A percentile compares a stretch with the other conserved stretches of the same genome.
Conservation (phyloP, 805 yeast genomes). For the Metschnikowia koreensis region DNA sequence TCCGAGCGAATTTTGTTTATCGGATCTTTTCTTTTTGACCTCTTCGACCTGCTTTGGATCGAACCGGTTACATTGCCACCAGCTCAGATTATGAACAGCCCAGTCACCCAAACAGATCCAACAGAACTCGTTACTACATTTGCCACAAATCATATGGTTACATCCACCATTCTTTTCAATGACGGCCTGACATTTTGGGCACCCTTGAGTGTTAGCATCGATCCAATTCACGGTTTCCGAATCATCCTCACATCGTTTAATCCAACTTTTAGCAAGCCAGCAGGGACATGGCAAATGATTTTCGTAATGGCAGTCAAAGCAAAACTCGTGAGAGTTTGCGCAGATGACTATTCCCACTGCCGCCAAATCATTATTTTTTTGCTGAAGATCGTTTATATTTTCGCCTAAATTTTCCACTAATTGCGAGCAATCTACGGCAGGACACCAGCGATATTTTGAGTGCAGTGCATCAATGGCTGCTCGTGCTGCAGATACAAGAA, state of each 20-base stretch:
- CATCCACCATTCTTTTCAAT: conserved; percentile 97
- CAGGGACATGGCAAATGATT: conserved; percentile 89
- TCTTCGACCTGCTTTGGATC: conserved; percentile 35
- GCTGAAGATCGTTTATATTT: conserved; percentile 12
- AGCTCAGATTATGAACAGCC: conserved; percentile 62
- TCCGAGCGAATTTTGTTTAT: conserved; percentile 49
- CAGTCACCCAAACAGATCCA: conserved; percentile 88
- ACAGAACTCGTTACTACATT: conserved; percentile 79
- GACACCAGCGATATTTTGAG: conserved; percentile 69
- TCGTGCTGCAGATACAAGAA: conserved; percentile 15
- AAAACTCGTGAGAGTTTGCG: conserved; percentile 63
- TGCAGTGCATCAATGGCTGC: conserved; percentile 19
- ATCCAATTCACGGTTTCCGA: conserved; percentile 90
- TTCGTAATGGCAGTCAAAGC: conserved; percentile 71
- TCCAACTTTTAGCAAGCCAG: conserved; percentile 64
- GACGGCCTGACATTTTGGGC: conserved; percentile 76
- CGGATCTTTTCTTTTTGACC: conserved; percentile 40
- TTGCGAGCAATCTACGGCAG: conserved; percentile 73
- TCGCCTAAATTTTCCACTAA: conserved; percentile 42
- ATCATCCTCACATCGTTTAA: conserved; percentile 77
- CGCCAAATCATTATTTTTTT: conserved; percentile 15
- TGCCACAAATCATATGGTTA: conserved; percentile 89
- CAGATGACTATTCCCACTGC: conserved; percentile 71
- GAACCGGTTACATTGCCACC: conserved; percentile 66
- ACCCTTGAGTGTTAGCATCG: conserved; percentile 74